Conservation (phyloP, 2,329 filamentous ascomycete genomes). For the Botryotinia convoluta region DNA sequence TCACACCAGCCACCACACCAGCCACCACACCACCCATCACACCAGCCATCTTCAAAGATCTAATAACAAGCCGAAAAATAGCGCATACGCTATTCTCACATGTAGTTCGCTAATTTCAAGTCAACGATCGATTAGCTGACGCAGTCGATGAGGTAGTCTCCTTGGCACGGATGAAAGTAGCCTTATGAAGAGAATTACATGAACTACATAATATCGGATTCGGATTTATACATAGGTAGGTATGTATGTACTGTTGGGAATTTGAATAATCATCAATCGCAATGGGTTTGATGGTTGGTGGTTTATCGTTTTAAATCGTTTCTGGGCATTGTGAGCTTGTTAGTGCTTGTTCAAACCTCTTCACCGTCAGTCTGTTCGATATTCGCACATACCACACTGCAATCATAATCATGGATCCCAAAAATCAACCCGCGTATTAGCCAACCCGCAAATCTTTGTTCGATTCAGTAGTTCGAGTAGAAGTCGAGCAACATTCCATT, state of each 20-base stretch:
- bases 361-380: background rate
- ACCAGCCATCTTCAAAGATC: background rate
- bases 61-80: background rate
- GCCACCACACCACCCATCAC: too few relatives aligned
- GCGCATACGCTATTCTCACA: background rate
- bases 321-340: background rate
- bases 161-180: background rate
- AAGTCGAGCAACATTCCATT: background rate
- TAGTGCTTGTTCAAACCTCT: background rate
- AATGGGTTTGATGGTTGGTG: background rate
- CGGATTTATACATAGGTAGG: background rate
- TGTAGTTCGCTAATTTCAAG: background rate
- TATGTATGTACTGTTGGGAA: too few relatives aligned
- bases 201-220: background rate
- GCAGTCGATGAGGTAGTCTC: background rate
- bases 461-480: background rate
- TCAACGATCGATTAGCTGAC: background rate
- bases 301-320: too few relatives aligned
- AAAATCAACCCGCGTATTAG: background rate
- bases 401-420: background rate
- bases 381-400: background rate
- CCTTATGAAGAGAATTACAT: background rate
- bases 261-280: background rate
- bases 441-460: background rate
- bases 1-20: background rate